Conservation (phyloP, 768 basidiomycete species). For the Neoboletus magnificus region DNA sequence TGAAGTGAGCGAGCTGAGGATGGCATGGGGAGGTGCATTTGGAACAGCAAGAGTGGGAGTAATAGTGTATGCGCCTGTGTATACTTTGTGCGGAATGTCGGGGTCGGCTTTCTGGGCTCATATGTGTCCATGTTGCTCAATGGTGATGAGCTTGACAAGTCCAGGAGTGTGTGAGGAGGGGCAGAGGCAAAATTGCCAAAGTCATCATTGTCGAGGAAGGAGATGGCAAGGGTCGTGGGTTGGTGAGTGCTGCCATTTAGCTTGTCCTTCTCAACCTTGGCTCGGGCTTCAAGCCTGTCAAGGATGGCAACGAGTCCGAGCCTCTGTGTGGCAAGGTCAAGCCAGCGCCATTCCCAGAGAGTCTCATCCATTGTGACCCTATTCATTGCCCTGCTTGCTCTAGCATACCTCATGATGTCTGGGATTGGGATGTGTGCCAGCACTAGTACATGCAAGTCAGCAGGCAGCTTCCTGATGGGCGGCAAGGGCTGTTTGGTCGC, state of each 20-base stretch:
- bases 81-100: constrained; percentile 49
- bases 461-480: constrained; percentile 75
- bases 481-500: constrained; percentile 28
- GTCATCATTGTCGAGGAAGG: constrained; percentile 61
- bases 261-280: constrained; percentile 35
- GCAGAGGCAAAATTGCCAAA: constrained; percentile 82
- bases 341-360: constrained; percentile 77
- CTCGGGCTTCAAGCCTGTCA: constrained; percentile 53
- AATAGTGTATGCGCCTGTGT: constrained; percentile 50
- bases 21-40: constrained; percentile 61
- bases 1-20: constrained; percentile 42
- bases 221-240: constrained; percentile 59
- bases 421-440: constrained; percentile 72
- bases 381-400: constrained; percentile 60
- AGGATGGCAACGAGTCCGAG: constrained; percentile 46
- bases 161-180: constrained; percentile 17
- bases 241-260: constrained; percentile 36
- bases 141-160: constrained; percentile 12
- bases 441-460: constrained; percentile 71
- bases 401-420: constrained; percentile 75
- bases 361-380: constrained; percentile 64
- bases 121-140: constrained; percentile 17
- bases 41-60: constrained; percentile 57
- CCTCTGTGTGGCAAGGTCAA: constrained; percentile 50
- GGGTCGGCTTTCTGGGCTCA: constrained; percentile 21